Evolutionary conservation across 805 yeast species (phyloP), one percentile per base, ranked within the genome.

Genomic region (Pichia cephalocereana): DNA sequence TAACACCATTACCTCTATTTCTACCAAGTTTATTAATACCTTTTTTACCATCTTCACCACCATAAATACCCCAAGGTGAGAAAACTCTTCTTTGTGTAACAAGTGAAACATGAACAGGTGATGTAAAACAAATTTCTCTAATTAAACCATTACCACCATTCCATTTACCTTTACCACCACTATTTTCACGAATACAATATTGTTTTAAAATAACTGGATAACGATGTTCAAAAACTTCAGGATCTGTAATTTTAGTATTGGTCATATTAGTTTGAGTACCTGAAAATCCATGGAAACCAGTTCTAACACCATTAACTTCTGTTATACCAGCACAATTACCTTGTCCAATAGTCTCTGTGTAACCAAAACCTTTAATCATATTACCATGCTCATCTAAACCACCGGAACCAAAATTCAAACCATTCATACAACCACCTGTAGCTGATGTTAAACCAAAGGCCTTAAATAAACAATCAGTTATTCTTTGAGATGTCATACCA

Each of bases 251-350:
- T 59, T 96, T 74, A 2, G 97, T 89, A 65, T 89, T 89, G 27
- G 96, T 90, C 82, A 91, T 89, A 63, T 89, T 93, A 8, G 95
- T 86, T 58, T 89, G 96, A 3, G 89, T 95, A n/a, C 87, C 96
- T 50, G 83, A 76, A 45, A 82, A 84, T 41, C 96, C 96, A 56
- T 83, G 67, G 89, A 93, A 88, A 2, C 80, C 79, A 1, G 83
- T 77, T 54, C 78, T 76, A 2, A 96, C 97, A 45, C 97, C 97
- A 41, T 89, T 84, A 32, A 32, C 15, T 32, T 32, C 37, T 9
- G 37, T 32, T 6, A 32, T 32, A 32, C 37, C 37, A 6, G 37
- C 37, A 32, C 37, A 32, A 15, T 32, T 32, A 1, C 97, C 97
- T 50, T 96, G 97, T 49, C 95, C 93, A 51, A 90, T 88, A 0